A percentile compares a stretch with the other conserved stretches of the same genome.
These are phyloP conservation scores for Schizosaccharomyces lindneri DNA, from an alignment of 805 yeast species.

Conservation along the genomic window DNA sequence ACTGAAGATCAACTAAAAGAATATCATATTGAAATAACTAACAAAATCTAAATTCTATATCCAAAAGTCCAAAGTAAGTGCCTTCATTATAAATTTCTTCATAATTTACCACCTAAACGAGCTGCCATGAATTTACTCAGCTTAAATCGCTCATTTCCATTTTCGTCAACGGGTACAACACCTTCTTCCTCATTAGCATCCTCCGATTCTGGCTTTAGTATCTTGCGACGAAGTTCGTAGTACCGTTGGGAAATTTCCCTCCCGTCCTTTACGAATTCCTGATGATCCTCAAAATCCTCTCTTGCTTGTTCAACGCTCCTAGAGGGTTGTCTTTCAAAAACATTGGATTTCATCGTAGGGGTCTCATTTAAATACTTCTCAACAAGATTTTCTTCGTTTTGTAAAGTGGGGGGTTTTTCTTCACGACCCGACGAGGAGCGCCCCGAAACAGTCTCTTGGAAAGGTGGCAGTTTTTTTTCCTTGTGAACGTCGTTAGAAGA, in stretches of 20 bases:
- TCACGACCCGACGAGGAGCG: background rate
- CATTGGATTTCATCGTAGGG: background rate
- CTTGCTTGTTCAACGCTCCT: background rate
- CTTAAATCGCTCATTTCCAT: background rate
- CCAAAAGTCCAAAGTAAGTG: too few relatives aligned
- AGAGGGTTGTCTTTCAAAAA: background rate
- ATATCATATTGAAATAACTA: slow-evolving; percentile 16
- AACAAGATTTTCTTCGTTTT: background rate
- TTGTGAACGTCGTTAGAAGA: background rate
- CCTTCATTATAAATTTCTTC: too few relatives aligned
- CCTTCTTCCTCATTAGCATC: background rate
- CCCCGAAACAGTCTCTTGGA: too few relatives aligned
- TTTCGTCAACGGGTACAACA: background rate
- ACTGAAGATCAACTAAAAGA: slow-evolving; percentile 23
- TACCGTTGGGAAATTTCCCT: background rate
- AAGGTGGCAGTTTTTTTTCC: too few relatives aligned
- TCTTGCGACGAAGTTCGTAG: background rate
- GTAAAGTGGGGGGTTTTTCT: background rate
- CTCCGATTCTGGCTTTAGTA: background rate
- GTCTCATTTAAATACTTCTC: background rate
- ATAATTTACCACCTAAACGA: background rate
- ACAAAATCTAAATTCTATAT: background rate
- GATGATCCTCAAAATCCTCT: background rate
- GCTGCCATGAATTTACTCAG: background rate
- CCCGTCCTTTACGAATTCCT: background rate